These are phyloP conservation scores for Eremothecium gossypii DNA, from an alignment of 1,139 yeast genomes.

Conservation along the genomic window DNA sequence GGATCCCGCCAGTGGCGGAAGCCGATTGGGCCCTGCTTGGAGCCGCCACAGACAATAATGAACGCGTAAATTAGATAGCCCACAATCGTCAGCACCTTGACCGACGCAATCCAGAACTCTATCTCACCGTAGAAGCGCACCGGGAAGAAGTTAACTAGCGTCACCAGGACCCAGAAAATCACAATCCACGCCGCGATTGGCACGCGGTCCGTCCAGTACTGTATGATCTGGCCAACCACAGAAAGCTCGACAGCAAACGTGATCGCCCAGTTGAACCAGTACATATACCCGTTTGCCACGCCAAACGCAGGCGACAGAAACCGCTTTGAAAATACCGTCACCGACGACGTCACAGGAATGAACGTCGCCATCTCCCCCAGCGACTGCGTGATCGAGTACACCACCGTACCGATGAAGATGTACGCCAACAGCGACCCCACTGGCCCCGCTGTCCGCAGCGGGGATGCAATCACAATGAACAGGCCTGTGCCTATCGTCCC, in stretches of 20 bases:
- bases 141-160: conserved; percentile 47
- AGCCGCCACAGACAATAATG: conserved; percentile 67
- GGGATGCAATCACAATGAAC: conserved; percentile 47
- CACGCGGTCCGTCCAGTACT: conserved; percentile 65
- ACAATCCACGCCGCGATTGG: conserved; percentile 64
- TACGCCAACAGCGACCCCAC: conserved; percentile 57
- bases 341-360: conserved; percentile 64
- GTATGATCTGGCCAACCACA: conserved; percentile 66
- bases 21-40: conserved; percentile 59
- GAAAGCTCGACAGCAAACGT: conserved; percentile 77
- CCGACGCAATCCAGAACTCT: conserved; percentile 59
- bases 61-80: conserved; percentile 65
- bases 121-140: conserved; percentile 58
- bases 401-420: conserved; percentile 55
- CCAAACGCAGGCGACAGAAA: conserved; percentile 66
- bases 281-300: conserved; percentile 74
- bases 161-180: conserved; percentile 53
- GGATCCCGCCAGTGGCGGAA: conserved; percentile 64
- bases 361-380: conserved; percentile 75
- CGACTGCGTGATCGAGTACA: conserved; percentile 58
- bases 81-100: conserved; percentile 60
- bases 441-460: conserved; percentile 51
- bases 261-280: conserved; percentile 83
- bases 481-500: conserved; percentile 68
- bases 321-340: conserved; percentile 47